A percentile compares a stretch with the other conserved stretches of the same genome.
These are phyloP conservation scores for Oryza nivara DNA, from an alignment of 176 grass and related monocot genomes.

Conservation along the genomic window DNA sequence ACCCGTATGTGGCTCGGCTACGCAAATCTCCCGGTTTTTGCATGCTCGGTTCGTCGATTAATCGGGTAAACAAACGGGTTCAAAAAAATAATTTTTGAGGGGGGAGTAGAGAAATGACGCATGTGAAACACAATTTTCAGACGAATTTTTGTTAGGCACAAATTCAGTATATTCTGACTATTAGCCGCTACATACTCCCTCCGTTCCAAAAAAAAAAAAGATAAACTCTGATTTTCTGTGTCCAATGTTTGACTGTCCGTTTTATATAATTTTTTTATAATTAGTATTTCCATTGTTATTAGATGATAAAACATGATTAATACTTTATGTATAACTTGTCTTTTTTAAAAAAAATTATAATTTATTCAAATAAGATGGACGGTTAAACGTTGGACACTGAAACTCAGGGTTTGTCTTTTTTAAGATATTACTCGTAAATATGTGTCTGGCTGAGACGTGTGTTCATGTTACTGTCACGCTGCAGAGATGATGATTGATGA, in stretches of 20 bases:
- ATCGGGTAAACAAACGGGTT: neutral
- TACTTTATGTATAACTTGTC: too few relatives aligned
- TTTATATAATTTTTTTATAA: too few relatives aligned
- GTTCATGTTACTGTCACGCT: neutral
- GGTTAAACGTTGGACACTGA: too few relatives aligned
- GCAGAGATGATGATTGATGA: neutral
- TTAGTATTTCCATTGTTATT: too few relatives aligned
- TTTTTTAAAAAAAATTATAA: too few relatives aligned
- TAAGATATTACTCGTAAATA: neutral
- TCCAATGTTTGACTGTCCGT: too few relatives aligned
- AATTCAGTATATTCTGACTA: neutral
- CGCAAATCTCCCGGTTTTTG: neutral
- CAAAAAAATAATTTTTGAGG: neutral
- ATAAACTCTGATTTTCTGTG: too few relatives aligned
- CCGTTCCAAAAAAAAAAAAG: too few relatives aligned
- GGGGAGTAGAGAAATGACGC: neutral
- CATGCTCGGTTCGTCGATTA: neutral
- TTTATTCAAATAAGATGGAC: too few relatives aligned
- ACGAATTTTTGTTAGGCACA: neutral
- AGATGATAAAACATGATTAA: too few relatives aligned
- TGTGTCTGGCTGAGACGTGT: neutral
- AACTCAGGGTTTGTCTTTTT: too few relatives aligned
- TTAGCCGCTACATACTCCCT: neutral
- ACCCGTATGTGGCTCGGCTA: neutral
- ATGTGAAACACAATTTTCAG: neutral